These are phyloP conservation scores for Nitzschia palea DNA, from an alignment of 108 stramenopile species.

Conservation along the genomic window DNA sequence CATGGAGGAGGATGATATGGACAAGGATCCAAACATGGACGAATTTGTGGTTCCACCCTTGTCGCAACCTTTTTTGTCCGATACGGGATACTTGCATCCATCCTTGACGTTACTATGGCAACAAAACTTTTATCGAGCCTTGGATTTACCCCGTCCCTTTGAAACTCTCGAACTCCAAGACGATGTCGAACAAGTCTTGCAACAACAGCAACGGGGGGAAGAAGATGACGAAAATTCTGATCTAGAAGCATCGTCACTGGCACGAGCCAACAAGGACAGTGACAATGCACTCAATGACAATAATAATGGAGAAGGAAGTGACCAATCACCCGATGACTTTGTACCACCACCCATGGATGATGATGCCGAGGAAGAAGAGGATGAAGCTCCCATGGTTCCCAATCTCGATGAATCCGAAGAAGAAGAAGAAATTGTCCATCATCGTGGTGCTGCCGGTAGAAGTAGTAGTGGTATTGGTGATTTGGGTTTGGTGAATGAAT, in stretches of 20 bases:
- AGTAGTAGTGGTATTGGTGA: conserved; percentile 39
- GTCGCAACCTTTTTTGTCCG: conserved; percentile 73
- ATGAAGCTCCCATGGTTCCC: background rate
- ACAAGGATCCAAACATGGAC: background rate
- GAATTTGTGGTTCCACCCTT: conserved; percentile 17
- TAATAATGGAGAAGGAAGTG: too few relatives aligned
- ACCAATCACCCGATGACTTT: conserved; percentile 18
- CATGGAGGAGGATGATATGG: conserved; percentile 41
- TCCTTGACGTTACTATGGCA: conserved; percentile 64
- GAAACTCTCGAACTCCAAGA: conserved; percentile 8
- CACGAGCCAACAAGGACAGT: conserved; percentile 1
- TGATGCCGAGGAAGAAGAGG: conserved; percentile 32
- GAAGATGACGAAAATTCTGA: conserved; percentile 18
- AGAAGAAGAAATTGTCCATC: conserved; percentile 25
- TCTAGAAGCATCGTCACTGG: too few relatives aligned
- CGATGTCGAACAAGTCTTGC: conserved; percentile 16
- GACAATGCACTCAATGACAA: background rate
- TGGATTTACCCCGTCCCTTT: conserved; percentile 60
- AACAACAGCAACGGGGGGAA: background rate
- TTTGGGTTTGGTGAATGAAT: conserved; percentile 80
- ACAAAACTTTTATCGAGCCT: conserved; percentile 52
- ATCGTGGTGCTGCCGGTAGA: conserved; percentile 33
- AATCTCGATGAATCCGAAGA: conserved; percentile 32
- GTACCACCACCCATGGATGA: conserved; percentile 33
- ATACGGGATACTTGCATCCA: conserved; percentile 70